Percentiles rank a stretch among this genome's conserved stretches.
phyloP scores from a whole-genome alignment of 441 rosid genomes.

The Biscutella laevigata region DNA sequence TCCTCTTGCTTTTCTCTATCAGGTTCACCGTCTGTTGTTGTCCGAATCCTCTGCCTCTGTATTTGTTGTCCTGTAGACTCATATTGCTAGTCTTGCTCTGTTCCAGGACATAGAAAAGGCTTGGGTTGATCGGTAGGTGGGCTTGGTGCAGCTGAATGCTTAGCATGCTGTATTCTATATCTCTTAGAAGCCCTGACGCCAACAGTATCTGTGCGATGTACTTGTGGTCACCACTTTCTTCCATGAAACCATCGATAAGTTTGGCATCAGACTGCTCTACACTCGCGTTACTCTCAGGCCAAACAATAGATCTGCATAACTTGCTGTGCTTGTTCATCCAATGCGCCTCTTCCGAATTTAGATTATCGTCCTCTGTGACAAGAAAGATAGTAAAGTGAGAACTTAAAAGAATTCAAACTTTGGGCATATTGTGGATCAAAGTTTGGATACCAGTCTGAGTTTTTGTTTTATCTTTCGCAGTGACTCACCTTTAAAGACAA shows the following conservation, averaged over 20 bases:
- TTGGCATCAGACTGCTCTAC: conserved; percentile 25
- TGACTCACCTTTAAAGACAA: conserved; percentile 52
- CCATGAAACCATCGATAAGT: conserved; percentile 22
- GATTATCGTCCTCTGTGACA: conserved; percentile 42
- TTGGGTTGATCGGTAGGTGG: conserved; percentile 48
- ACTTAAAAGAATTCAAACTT: background rate
- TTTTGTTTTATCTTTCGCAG: background rate
- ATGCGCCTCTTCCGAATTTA: conserved; percentile 20
- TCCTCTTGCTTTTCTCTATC: conserved; percentile 43
- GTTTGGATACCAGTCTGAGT: background rate
- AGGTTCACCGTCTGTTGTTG: conserved; percentile 24
- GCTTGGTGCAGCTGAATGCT: conserved; percentile 45
- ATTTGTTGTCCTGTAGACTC: conserved; percentile 28
- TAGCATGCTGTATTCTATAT: conserved; percentile 36
- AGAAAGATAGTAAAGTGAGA: conserved; percentile 20
- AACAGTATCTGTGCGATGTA: conserved; percentile 60
- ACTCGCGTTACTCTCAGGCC: conserved; percentile 30
- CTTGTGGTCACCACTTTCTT: conserved; percentile 44
- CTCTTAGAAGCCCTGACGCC: conserved; percentile 57
- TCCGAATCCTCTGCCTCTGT: conserved; percentile 19
- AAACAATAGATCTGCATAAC: conserved; percentile 31
- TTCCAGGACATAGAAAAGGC: conserved; percentile 54
- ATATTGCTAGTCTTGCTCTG: conserved; percentile 34
- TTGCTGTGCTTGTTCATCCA: conserved; percentile 31
- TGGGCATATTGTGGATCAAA: background rate